Base-by-base conservation (phyloP, 1,284 basidiomycete genomes). In the Puccinia triticina region DNA sequence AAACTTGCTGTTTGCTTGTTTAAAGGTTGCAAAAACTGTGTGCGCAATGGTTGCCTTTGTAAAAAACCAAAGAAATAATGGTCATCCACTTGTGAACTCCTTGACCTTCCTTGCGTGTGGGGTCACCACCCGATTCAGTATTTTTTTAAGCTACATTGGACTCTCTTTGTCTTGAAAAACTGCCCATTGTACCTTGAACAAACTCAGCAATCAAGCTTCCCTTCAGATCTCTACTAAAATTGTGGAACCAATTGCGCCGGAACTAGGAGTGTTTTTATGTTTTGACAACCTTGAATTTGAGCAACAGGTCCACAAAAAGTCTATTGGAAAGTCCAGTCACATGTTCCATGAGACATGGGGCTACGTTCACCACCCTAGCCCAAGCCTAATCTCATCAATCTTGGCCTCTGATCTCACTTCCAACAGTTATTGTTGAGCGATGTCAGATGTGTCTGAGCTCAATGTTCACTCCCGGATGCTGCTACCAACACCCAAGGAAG, bases 341-440 rank as follows among this genome's bases (percentile, higher is more conserved):
- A 69, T 69, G 66, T 69, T 69, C 46, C 66, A 69, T 46, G 66
- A 40, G 1, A 69, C 66, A 14, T 69, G 66, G 66, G 66, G 66
- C 1, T 69, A 69, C 34, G n/a, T 69, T 21, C 66, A 69, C 21
- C 32, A 26, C 37, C 46, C 46, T 11, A 26, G 12, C 10, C 18
- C 18, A n/a, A 29, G 21, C 7, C 16, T 69, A 8, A 18, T 43
- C 5, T 4, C 4, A 1, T 18, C 29, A 10, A 2, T 69, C 2
- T 2, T 10, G 10, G 2, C 21, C 21, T 26, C 37, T 2, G 40
- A 69, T 4, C 37, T 69, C 23, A 69, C 37, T 5, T 11, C 46
- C 8, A 21, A 43, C 10, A 4, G 11, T 1, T 43, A 32, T 14
- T 1, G n/a, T 2, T 12, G n/a, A 10, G 11, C 5, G 1, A n/a